These are phyloP conservation scores for Neoscytalidium dimidiatum DNA, from an alignment of 2,329 filamentous ascomycete species.

Conservation along the genomic window DNA sequence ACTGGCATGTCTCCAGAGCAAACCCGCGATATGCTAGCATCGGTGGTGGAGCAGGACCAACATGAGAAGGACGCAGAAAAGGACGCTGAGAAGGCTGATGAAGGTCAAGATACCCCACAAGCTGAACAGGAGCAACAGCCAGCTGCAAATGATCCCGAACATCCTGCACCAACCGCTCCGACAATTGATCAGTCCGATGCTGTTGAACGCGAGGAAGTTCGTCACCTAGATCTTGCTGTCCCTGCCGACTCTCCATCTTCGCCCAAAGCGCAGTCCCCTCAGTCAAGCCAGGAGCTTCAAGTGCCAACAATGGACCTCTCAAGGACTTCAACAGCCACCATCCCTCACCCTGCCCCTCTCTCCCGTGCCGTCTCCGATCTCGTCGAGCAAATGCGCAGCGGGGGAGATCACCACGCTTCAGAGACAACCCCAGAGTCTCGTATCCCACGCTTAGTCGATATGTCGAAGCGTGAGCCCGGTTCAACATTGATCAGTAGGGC, in stretches of 20 bases:
- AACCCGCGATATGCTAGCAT: constrained; percentile 63
- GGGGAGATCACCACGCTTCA: not conserved
- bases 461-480: constrained; percentile 33
- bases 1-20: constrained; percentile 60
- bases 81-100: constrained; percentile 9
- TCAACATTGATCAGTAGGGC: constrained; percentile 31
- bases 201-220: constrained; percentile 55
- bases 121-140: not conserved
- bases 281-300: constrained; percentile 6
- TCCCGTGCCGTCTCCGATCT: constrained; percentile 15
- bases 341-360: not conserved
- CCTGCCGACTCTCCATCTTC: constrained; percentile 38
- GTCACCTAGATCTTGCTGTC: constrained; percentile 63
- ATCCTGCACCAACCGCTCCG: not conserved
- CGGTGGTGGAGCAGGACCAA: constrained; percentile 66
- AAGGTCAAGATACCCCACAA: not conserved
- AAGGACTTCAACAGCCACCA: not conserved
- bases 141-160: not conserved
- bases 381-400: constrained; percentile 13
- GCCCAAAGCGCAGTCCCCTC: constrained; percentile 7
- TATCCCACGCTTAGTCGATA: constrained; percentile 41
- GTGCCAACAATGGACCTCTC: constrained; percentile 6
- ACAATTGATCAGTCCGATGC: constrained; percentile 28
- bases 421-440: constrained; percentile 31
- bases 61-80: constrained; percentile 22